These are phyloP conservation scores for Tetrapisispora arboricola DNA, from an alignment of 805 yeast species.

Conservation along the genomic window DNA sequence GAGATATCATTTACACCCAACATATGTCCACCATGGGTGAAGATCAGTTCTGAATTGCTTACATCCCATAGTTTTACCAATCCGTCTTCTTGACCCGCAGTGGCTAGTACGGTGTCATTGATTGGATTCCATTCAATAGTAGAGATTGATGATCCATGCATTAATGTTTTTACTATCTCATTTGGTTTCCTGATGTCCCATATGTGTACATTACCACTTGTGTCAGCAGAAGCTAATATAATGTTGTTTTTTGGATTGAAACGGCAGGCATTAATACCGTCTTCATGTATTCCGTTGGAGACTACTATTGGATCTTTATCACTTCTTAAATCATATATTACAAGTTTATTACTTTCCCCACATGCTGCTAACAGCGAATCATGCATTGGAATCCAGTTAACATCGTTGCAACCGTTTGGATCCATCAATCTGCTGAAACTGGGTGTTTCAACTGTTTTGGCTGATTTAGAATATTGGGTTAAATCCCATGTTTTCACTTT, in stretches of 20 bases:
- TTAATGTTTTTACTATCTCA: conserved; percentile 23
- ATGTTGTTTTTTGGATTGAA: conserved; percentile 48
- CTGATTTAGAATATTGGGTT: conserved; percentile 28
- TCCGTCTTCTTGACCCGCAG: conserved; percentile 56
- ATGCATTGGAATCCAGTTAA: conserved; percentile 58
- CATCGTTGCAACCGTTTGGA: conserved; percentile 52
- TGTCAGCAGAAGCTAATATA: conserved; percentile 59
- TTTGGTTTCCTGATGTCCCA: conserved; percentile 54
- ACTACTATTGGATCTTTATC: conserved; percentile 1
- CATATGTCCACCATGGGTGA: conserved; percentile 80
- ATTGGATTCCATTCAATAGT: conserved; percentile 66
- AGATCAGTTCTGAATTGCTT: conserved; percentile 31
- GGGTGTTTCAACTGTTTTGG: conserved; percentile 22
- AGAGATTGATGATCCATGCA: conserved; percentile 45
- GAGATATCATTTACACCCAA: conserved; percentile 74
- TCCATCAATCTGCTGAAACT: conserved; percentile 20
- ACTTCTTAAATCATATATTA: conserved; percentile 45
- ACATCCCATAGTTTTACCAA: conserved; percentile 55
- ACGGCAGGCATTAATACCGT: conserved; percentile 47
- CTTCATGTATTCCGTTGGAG: conserved; percentile 3
- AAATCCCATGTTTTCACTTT: conserved; percentile 60
- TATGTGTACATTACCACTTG: conserved; percentile 42
- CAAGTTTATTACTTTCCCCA: conserved; percentile 50
- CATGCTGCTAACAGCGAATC: conserved; percentile 51
- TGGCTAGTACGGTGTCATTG: conserved; percentile 43